Evolutionary conservation across 306 rosid species (phyloP).

Genomic region (Cicer judaicum): DNA sequence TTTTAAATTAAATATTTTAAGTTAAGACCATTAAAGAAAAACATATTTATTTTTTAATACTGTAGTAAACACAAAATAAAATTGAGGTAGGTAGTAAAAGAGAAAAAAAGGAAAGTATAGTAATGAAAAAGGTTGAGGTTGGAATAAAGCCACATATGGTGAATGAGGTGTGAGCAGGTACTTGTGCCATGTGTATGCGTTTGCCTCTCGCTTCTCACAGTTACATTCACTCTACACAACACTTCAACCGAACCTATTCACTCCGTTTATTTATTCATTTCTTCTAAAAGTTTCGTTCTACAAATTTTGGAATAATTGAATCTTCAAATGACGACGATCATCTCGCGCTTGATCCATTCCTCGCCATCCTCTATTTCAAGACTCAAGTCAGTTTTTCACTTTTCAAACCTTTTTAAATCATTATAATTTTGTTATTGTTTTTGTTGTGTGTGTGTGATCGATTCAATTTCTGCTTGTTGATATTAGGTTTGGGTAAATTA

Average conservation of each 20-base stretch:
- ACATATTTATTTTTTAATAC: too few species aligned
- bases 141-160: slow-evolving; percentile 46
- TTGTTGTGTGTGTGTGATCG: background rate
- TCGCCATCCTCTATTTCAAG: slow-evolving; percentile 54
- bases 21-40: too few species aligned
- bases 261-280: background rate
- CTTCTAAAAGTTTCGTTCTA: background rate
- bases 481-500: slow-evolving; percentile 24
- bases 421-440: background rate
- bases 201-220: background rate
- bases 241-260: background rate
- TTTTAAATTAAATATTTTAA: too few species aligned
- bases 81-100: too few species aligned
- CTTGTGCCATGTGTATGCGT: slow-evolving; percentile 44
- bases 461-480: slow-evolving; percentile 11
- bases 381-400: slow-evolving; percentile 51
- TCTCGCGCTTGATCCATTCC: slow-evolving; percentile 77
- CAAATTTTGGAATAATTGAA: slow-evolving; percentile 8
- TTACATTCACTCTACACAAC: background rate
- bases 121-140: slow-evolving; percentile 40
- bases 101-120: too few species aligned
- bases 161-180: slow-evolving; percentile 32
- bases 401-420: background rate
- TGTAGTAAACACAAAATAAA: too few species aligned
- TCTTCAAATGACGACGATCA: slow-evolving; percentile 63